Evolutionary conservation across 2,329 filamentous ascomycete species (phyloP), one percentile per base, ranked within the genome.

Genomic region (Penicillium hordei): DNA sequence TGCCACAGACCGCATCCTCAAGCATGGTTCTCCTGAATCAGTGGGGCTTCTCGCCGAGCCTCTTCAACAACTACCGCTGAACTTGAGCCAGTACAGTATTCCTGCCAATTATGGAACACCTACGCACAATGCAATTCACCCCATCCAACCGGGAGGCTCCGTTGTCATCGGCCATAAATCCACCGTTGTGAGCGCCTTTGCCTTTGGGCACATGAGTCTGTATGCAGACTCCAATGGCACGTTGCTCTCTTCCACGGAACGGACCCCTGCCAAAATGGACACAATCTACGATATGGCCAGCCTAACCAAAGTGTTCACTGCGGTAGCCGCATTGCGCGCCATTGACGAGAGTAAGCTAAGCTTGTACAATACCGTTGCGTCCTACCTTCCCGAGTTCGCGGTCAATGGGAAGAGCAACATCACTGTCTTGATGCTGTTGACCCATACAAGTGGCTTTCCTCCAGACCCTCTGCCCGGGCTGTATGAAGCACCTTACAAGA

Each of bases 251-350:
- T 6, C 13, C 1, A 1, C 44, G 6, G 51, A 68, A 33, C 69
- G 71, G 55, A 68, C 71, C 52, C 62, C 66, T 15, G 61, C 73
- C 9, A 67, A 64, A 0, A 33, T 69, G 4, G 70, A 75, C 51
- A 75, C 72, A 3, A 68, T 76, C n/a, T 76, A 76, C 60, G 73
- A 76, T 59, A 68, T 75, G 69, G 74, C 74, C 38, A 76, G 73
- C 56, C 58, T 76, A 31, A 73, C 74, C 7, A 76, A 76, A 62
- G 55, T 76, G 27, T 75, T 74, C 51, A 75, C 73, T n/a, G 66
- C 72, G 0, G 64, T 44, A 23, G 49, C 49, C 9, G 49, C 21
- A 23, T 19, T 52, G 38, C 38, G 49, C 4, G 49, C 38, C 15
- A 43, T 52, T 8, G 49, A 52, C 2, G 38, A 52, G 15, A 38